Conservation (phyloP, 2,329 filamentous ascomycete species). For the Fusarium devonianum region DNA sequence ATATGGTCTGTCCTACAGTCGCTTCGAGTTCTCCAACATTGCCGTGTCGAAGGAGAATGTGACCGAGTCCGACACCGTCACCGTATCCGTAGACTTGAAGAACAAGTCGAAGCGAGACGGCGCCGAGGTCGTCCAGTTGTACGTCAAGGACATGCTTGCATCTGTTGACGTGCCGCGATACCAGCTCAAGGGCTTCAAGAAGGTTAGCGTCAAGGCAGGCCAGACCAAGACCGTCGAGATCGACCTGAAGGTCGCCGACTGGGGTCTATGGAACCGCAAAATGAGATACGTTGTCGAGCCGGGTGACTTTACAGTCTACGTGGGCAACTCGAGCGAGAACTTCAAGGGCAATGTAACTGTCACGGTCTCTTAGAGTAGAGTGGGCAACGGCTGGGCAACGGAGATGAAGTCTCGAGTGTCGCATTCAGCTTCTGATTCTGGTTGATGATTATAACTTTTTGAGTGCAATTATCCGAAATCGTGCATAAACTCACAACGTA, state of each 20-base stretch:
- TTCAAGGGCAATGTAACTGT: conserved; percentile 64
- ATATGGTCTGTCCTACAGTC: conserved; percentile 71
- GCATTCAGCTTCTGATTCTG: too few relatives aligned
- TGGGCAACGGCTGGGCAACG: background rate
- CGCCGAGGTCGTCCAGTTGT: conserved; percentile 73
- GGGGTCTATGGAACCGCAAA: conserved; percentile 64
- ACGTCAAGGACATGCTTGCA: conserved; percentile 68
- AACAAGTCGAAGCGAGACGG: conserved; percentile 66
- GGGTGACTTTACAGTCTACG: conserved; percentile 69
- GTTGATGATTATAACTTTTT: too few relatives aligned
- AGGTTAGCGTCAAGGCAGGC: conserved; percentile 67
- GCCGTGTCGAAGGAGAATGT: conserved; percentile 58
- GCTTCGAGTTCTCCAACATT: conserved; percentile 65
- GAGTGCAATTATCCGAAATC: too few relatives aligned
- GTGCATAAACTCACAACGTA: too few relatives aligned
- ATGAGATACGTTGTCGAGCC: conserved; percentile 79
- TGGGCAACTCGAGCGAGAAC: conserved; percentile 67
- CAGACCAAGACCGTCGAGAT: conserved; percentile 62
- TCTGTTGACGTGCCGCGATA: conserved; percentile 71
- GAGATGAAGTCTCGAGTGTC: too few relatives aligned
- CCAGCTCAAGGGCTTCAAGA: conserved; percentile 71
- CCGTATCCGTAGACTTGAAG: conserved; percentile 66
- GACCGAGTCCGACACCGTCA: conserved; percentile 60
- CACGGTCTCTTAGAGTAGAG: conserved; percentile 49
- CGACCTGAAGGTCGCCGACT: conserved; percentile 61